Evolutionary conservation across 2,329 filamentous ascomycete genomes (phyloP), one percentile per base, ranked within the genome.

Genomic region (Ophidiomyces ophidiicola): DNA sequence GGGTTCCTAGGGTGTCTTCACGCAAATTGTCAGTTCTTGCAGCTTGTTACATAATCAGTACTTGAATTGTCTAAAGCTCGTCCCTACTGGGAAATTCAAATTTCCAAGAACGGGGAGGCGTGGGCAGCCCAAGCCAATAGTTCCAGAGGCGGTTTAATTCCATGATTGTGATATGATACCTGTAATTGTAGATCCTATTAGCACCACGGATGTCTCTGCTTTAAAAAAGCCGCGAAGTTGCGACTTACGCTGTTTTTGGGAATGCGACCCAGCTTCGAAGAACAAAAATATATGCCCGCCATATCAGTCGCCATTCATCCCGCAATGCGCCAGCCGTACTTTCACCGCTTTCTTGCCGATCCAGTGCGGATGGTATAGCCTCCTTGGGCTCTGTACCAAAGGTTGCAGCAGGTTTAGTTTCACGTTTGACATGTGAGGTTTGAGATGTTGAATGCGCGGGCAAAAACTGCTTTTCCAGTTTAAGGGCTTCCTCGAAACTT

Each of bases 171-270:
- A 81, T 74, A 37, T 66, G 60, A 39, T 61, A 64, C 33, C 71
- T 74, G 43, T 21, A 43, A 1, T 11, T 14, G 4, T 18, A 34
- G n/a, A 21, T 5, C 30, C 6, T 20, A 17, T 44, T 30, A 43
- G 36, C 34, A 14, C 17, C 14, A 8, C n/a, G 10, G n/a, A n/a
- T 25, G 12, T 20, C 12, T 25, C 7, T 6, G 7, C 6, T 12
- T 8, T n/a, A n/a, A 3, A 3, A 11, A 26, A 26, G 26, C 10
- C 18, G n/a, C 11, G 11, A 11, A 5, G 10, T 12, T 12, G 17
- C 8, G 19, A 76, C 82, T 76, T 71, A 90, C 82, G 82, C 41
- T 45, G 71, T 71, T 32, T 61, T 67, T 0, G 87, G 87, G 33
- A 86, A 66, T 15, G 68, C 62, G 4, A 77, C 39, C 83, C 85